phyloP scores from a whole-genome alignment of 1,284 basidiomycete species.

The Microbotryum intermedium region DNA sequence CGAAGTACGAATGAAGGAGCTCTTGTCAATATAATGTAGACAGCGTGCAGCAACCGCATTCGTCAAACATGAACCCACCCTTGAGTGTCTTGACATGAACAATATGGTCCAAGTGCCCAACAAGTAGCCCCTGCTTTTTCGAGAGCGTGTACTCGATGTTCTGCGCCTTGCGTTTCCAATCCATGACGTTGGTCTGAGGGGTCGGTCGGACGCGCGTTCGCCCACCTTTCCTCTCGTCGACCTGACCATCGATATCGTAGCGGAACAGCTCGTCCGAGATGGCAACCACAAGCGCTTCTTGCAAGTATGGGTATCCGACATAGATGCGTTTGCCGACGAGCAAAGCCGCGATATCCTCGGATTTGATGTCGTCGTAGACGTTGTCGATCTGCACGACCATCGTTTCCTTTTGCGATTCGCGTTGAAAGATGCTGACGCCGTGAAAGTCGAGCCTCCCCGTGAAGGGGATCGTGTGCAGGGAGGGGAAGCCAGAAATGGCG shows the following conservation, averaged over 20 bases:
- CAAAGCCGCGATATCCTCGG: slow-evolving; percentile 63
- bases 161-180: slow-evolving; percentile 69
- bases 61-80: slow-evolving; percentile 46
- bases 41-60: neutral
- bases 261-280: slow-evolving; percentile 82
- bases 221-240: slow-evolving; percentile 46
- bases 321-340: slow-evolving; percentile 72
- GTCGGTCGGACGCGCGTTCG: slow-evolving; percentile 55
- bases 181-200: slow-evolving; percentile 48
- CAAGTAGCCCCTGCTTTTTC: slow-evolving; percentile 79
- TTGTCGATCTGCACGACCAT: slow-evolving; percentile 83
- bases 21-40: neutral
- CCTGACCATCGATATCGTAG: slow-evolving; percentile 59
- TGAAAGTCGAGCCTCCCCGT: slow-evolving; percentile 69
- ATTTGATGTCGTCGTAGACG: slow-evolving; percentile 53
- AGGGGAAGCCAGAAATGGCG: slow-evolving; percentile 92
- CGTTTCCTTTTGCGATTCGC: slow-evolving; percentile 80
- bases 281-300: slow-evolving; percentile 78
- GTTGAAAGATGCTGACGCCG: slow-evolving; percentile 86
- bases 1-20: neutral
- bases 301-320: slow-evolving; percentile 87
- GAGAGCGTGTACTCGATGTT: slow-evolving; percentile 76
- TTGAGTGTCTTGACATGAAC: slow-evolving; percentile 79
- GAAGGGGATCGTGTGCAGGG: slow-evolving; percentile 79
- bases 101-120: slow-evolving; percentile 68